Evolutionary conservation across 2,329 filamentous ascomycete genomes (phyloP), one percentile per base, ranked within the genome.

Genomic region (Cladophialophora chaetospira): DNA sequence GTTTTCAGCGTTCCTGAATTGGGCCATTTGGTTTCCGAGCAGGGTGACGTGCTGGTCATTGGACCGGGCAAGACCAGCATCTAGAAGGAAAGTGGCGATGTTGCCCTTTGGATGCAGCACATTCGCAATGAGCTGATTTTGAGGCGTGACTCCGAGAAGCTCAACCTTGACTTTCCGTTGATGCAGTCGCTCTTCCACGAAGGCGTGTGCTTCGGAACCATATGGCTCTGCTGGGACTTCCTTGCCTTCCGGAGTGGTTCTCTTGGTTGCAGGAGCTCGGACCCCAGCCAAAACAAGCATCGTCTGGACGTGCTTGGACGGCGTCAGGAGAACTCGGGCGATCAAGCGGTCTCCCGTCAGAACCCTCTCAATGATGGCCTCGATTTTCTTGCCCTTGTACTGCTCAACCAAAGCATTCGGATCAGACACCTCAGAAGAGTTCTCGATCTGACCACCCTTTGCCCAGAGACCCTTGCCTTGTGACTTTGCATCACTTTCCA

Each of bases 1-100:
- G 72, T 89, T 93, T 77, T 99, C 94, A 1, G 94, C 92, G 63
- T 89, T 84, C 62, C 94, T 86, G 55, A 97, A 84, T 56, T 82
- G 73, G 38, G 88, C 86, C 94, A 99, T 99, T 67, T 93, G 89
- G 47, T 84, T 78, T 42, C 94, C 94, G 9, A 99, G 83, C 76
- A 97, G 81, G 35, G 91, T 95, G 0, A 93, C 96, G 77, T 99
- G 94, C 75, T 94, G 92, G 73, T 99, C 94, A 63, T 92, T 91
- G 78, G 93, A 97, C 68, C 91, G 84, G 36, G 93, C 94, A 54
- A 97, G 80, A 66, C 94, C 94, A 51, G 91, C 89, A 67, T 93
- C 86, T 42, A 99, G 84, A 40, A 99, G 75, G 73, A 96, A 95
- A 64, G 89, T 90, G 61, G 92, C 91, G 71, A 99, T 96, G 74